Percentiles rank a stretch among this genome's conserved stretches.
These are phyloP conservation scores for Russula foetens DNA, from an alignment of 768 basidiomycete genomes.

Conservation along the genomic window DNA sequence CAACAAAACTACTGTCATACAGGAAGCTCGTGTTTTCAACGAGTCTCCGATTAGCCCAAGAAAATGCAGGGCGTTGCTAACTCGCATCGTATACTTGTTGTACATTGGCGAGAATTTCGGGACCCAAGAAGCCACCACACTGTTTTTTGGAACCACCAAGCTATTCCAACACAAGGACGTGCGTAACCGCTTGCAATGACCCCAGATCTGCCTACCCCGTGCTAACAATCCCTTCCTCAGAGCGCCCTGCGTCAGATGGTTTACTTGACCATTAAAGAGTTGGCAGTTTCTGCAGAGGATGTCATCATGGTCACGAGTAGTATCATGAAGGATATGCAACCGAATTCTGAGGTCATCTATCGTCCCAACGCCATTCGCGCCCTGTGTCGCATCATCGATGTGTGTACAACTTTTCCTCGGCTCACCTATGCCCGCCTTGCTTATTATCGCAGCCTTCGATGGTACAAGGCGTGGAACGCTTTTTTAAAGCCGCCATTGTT, in stretches of 20 bases:
- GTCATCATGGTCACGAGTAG: constrained; percentile 99
- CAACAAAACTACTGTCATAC: constrained; percentile 97
- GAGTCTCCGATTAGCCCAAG: constrained; percentile 97
- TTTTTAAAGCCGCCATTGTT: constrained; percentile 99
- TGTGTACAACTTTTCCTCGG: constrained; percentile 36
- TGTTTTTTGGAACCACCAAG: constrained; percentile 99
- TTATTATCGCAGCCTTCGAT: constrained; percentile 74
- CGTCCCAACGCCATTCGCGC: constrained; percentile 96
- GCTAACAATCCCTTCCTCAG: constrained; percentile 33
- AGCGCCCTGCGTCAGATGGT: constrained; percentile 95
- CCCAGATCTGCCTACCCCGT: not conserved
- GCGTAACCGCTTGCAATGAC: constrained; percentile 29
- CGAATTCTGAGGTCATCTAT: constrained; percentile 97
- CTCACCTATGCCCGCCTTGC: constrained; percentile 8
- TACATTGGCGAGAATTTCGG: constrained; percentile 94
- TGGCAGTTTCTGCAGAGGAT: constrained; percentile 92
- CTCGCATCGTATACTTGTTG: constrained; percentile 91
- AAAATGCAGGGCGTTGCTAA: constrained; percentile 93
- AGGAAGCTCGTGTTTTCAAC: constrained; percentile 98
- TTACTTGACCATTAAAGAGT: constrained; percentile 97
- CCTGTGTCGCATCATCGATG: constrained; percentile 93
- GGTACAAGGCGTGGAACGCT: constrained; percentile 97
- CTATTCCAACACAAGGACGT: constrained; percentile 99
- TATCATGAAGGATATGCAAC: constrained; percentile 99
- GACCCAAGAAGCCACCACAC: constrained; percentile 91